phyloP scores from a whole-genome alignment of 139 green algal genomes.

The Edaphochlamys debaryana region DNA sequence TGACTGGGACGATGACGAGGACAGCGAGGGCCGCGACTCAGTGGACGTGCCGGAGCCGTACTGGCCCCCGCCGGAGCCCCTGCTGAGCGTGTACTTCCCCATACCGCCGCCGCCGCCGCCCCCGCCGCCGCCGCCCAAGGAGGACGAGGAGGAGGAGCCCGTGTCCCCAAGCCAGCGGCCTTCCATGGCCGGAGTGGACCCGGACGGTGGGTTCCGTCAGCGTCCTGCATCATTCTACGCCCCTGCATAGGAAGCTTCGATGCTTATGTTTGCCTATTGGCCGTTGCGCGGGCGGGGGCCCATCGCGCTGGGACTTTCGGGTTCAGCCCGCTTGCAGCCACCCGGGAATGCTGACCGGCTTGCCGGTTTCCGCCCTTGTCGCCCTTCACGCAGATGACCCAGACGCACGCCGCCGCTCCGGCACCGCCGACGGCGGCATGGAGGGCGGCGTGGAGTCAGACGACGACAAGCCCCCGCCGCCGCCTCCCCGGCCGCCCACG shows the following conservation, averaged over 20 bases:
- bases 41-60: neutral
- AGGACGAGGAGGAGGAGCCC: neutral
- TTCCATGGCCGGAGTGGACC: neutral
- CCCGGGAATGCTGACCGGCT: too few species aligned
- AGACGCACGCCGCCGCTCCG: neutral
- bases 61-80: constrained; percentile 38
- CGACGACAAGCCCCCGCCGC: constrained; percentile 41
- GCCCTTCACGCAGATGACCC: neutral
- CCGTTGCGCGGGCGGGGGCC: too few species aligned
- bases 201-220: neutral
- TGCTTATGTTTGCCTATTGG: too few species aligned
- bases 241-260: too few species aligned
- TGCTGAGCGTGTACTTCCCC: constrained; percentile 39
- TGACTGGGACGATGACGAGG: neutral
- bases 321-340: too few species aligned
- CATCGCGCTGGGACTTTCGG: too few species aligned
- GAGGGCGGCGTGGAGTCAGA: constrained; percentile 3
- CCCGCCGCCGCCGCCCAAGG: constrained; percentile 4
- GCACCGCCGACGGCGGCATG: neutral
- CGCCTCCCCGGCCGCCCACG: constrained; percentile 22
- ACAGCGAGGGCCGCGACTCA: neutral
- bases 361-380: too few species aligned
- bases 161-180: neutral
- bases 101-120: constrained; percentile 26
- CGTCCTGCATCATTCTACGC: too few species aligned